A percentile compares a stretch with the other conserved stretches of the same genome.
These are phyloP conservation scores for Dianthus caryophyllus DNA, from an alignment of 148 eudicot genomes.

Conservation along the genomic window DNA sequence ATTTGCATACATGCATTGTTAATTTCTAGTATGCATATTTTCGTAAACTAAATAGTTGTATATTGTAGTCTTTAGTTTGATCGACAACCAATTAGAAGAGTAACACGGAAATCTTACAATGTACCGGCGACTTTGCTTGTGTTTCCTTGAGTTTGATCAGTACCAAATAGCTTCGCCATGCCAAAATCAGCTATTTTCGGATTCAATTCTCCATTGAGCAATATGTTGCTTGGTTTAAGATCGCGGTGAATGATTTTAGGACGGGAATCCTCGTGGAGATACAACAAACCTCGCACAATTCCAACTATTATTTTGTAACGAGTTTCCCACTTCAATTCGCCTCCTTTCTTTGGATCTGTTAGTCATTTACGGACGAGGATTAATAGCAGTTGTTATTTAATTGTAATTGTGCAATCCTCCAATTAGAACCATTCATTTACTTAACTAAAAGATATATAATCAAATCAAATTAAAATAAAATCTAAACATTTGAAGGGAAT, in stretches of 20 bases:
- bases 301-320: constrained; percentile 47
- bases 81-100: too few species aligned
- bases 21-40: too few species aligned
- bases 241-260: constrained; percentile 38
- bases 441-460: too few species aligned
- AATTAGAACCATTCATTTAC: too few species aligned
- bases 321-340: constrained; percentile 32
- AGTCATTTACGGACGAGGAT: too few species aligned
- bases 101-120: constrained; percentile 12
- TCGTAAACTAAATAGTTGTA: too few species aligned
- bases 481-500: background rate
- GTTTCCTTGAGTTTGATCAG: constrained; percentile 53
- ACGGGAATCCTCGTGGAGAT: constrained; percentile 51
- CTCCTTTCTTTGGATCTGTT: constrained; percentile 28
- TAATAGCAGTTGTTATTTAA: too few species aligned
- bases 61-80: too few species aligned
- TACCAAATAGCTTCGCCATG: constrained; percentile 38
- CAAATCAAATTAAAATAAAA: too few species aligned
- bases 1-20: too few species aligned
- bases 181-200: constrained; percentile 57
- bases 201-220: constrained; percentile 40
- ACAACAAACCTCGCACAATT: constrained; percentile 42
- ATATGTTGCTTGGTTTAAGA: constrained; percentile 43
- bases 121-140: constrained; percentile 40
- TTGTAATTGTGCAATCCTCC: too few species aligned